These are phyloP conservation scores for Zychaea mexicana DNA, from an alignment of 371 early-diverging fungal genomes.

Conservation along the genomic window DNA sequence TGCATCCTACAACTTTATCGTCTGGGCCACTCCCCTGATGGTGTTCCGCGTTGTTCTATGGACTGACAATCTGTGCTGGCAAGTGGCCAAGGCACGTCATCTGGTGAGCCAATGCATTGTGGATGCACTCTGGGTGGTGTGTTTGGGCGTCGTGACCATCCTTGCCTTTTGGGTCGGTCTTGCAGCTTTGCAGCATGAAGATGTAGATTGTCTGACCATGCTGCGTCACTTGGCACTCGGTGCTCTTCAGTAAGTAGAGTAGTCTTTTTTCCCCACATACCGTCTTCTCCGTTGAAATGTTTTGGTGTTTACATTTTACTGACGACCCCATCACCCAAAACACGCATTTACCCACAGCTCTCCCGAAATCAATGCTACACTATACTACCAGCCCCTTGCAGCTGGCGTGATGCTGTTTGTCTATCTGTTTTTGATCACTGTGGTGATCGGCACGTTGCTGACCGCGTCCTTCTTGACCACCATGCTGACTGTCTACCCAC, in stretches of 20 bases:
- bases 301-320: background rate
- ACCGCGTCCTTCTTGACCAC: slow-evolving; percentile 43
- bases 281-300: background rate
- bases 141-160: slow-evolving; percentile 19
- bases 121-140: slow-evolving; percentile 33
- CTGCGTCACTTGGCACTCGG: slow-evolving; percentile 37
- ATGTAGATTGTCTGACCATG: slow-evolving; percentile 27
- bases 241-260: slow-evolving; percentile 51
- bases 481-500: slow-evolving; percentile 23
- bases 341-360: slow-evolving; percentile 21
- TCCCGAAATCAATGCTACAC: slow-evolving; percentile 39
- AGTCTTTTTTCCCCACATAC: background rate
- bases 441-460: slow-evolving; percentile 31
- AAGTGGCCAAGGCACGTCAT: slow-evolving; percentile 25
- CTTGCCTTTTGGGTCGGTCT: slow-evolving; percentile 44
- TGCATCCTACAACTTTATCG: slow-evolving; percentile 23
- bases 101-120: slow-evolving; percentile 32
- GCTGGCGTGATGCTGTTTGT: slow-evolving; percentile 33
- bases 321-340: background rate
- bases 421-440: slow-evolving; percentile 36
- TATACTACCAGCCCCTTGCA: slow-evolving; percentile 34
- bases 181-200: slow-evolving; percentile 38
- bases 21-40: slow-evolving; percentile 44
- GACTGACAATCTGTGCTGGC: slow-evolving; percentile 32
- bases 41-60: slow-evolving; percentile 34